Evolutionary conservation across 345 rosid species (phyloP), one percentile per base, ranked within the genome.

Genomic region (Heritiera littoralis): DNA sequence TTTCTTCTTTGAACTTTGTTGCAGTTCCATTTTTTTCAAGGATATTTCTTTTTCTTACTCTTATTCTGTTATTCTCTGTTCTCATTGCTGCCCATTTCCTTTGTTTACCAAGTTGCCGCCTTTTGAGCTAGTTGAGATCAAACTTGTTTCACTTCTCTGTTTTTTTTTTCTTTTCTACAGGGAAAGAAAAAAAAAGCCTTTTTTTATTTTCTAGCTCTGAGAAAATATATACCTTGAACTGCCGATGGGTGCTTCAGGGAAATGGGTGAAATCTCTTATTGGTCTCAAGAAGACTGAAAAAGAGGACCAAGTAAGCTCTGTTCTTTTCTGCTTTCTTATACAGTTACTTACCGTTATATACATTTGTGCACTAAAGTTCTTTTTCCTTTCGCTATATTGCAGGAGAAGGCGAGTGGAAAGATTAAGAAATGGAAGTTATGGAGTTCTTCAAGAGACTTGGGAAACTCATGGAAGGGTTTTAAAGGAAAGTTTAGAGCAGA

Each of bases 201-300:
- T 71, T 7, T 35, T 35, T 35, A 35, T 35, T 35, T 35, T 35
- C 38, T 3, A 41, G 64, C 51, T 32, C 10, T 35, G 68, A 38
- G 10, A 64, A 58, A 13, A 32, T 10, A 18, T n/a, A 38, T 20
- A 54, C 11, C 77, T 41, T 40, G 46, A n/a, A 46, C 46, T 41
- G 13, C 2, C 40, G 46, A 95, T 95, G 99, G 98, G 99, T 87
- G 98, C 92, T 80, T 90, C 99, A 67, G 98, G 96, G 40, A 95
- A 90, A 81, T 95, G 99, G 99, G 92, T 95, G 13, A 93, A 92
- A 82, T 88, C 96, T 23, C 86, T 95, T 60, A 89, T 91, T 11
- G 92, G 94, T 75, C 90, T 88, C 43, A 93, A 88, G 78, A 95
- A 93, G 83, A 66, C 86, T 6, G 95, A 89, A 75, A 92, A 91